These are phyloP conservation scores for Rhizopogon rudus DNA, from an alignment of 768 basidiomycete genomes.

Conservation along the genomic window DNA sequence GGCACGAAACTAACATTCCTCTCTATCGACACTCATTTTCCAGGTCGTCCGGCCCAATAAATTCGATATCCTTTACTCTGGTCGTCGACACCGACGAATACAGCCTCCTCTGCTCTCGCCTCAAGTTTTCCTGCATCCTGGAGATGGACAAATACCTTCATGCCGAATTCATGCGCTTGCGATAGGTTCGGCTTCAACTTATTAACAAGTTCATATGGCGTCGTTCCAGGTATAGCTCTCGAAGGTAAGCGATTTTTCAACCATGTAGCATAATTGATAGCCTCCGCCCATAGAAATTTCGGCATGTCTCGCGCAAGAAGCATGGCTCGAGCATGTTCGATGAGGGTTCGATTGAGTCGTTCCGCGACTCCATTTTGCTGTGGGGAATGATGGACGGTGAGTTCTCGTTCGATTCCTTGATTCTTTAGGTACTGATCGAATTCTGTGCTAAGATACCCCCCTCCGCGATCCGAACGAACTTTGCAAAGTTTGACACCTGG, in stretches of 20 bases:
- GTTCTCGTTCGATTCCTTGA: conserved; percentile 24
- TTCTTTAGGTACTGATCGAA: conserved; percentile 12
- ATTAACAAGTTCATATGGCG: conserved; percentile 13
- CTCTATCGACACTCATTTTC: conserved; percentile 21
- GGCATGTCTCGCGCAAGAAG: conserved; percentile 18
- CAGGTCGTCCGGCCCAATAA: conserved; percentile 23
- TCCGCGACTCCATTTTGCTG: conserved; percentile 28
- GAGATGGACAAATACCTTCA: conserved; percentile 13
- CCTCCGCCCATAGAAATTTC: conserved; percentile 12
- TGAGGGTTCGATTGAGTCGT: conserved; percentile 19
- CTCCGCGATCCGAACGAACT: conserved; percentile 18
- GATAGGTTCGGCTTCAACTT: background rate
- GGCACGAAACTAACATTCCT: conserved; percentile 19
- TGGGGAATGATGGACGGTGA: conserved; percentile 29
- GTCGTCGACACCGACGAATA: conserved; percentile 31
- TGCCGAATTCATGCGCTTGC: background rate
- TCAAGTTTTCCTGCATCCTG: conserved; percentile 20
- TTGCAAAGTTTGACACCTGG: fast-evolving
- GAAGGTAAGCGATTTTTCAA: conserved; percentile 30
- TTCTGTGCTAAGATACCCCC: conserved; percentile 20
- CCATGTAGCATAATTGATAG: conserved; percentile 26
- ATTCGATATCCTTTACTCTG: conserved; percentile 28
- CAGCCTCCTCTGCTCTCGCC: conserved; percentile 15
- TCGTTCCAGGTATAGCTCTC: conserved; percentile 14
- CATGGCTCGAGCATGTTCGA: conserved; percentile 18